A percentile compares a stretch with the other conserved stretches of the same genome.
Conservation (phyloP, 257 asterid species). For the Mitragyna speciosa region DNA sequence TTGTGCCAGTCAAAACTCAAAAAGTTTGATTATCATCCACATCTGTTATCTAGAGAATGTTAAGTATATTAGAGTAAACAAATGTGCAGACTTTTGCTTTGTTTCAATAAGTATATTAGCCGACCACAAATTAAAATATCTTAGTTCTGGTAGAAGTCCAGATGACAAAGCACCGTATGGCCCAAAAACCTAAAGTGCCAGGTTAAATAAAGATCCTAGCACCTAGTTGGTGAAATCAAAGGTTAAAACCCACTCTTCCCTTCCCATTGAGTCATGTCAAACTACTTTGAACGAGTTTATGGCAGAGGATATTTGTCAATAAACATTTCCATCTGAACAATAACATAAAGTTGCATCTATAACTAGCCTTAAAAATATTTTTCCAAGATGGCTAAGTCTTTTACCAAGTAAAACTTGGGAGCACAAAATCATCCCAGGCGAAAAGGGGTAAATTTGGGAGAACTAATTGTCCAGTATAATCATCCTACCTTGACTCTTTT, state of each 20-base stretch:
- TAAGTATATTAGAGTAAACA: background rate
- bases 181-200: background rate
- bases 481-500: conserved; percentile 71
- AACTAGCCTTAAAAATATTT: background rate
- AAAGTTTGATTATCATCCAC: background rate
- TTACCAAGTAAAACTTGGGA: background rate
- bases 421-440: conserved; percentile 1
- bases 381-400: background rate
- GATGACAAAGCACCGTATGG: background rate
- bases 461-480: background rate
- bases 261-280: background rate
- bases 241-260: background rate
- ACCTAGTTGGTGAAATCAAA: background rate
- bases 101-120: background rate
- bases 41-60: background rate
- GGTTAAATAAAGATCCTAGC: background rate
- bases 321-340: background rate
- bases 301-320: background rate
- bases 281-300: background rate
- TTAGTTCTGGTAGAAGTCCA: background rate
- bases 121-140: background rate
- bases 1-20: background rate
- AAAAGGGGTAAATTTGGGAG: background rate
- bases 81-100: background rate
- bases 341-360: background rate